These are phyloP conservation scores for Linum trigynum DNA, from an alignment of 345 rosid genomes.

Conservation along the genomic window DNA sequence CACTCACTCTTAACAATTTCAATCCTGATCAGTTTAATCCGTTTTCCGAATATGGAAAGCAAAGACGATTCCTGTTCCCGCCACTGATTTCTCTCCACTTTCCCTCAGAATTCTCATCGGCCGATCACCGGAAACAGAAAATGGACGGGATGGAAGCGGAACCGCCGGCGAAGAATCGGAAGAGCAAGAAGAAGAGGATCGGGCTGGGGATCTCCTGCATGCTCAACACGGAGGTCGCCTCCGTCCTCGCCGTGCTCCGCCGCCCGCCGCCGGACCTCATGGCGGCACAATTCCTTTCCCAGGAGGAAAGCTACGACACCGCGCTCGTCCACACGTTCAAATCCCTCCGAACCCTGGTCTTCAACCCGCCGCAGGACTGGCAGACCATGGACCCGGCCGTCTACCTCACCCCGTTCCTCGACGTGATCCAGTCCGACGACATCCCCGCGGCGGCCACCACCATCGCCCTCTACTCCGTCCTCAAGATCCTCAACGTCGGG, in stretches of 20 bases:
- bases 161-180: constrained; percentile 18
- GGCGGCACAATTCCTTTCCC: constrained; percentile 30
- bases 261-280: constrained; percentile 34
- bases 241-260: constrained; percentile 70
- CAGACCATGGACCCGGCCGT: constrained; percentile 62
- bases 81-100: background rate
- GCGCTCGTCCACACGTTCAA: constrained; percentile 52
- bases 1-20: background rate
- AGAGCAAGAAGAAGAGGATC: constrained; percentile 29
- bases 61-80: background rate
- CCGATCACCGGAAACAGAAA: background rate
- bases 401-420: constrained; percentile 74
- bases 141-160: constrained; percentile 10
- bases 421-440: constrained; percentile 67
- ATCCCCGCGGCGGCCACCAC: constrained; percentile 72
- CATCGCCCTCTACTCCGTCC: constrained; percentile 47
- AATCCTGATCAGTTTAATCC: no score
- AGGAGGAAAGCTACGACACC: constrained; percentile 48
- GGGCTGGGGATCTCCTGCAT: constrained; percentile 72
- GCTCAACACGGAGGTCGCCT: constrained; percentile 88
- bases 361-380: constrained; percentile 93
- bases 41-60: background rate
- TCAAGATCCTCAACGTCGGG: constrained; percentile 54
- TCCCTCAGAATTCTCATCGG: background rate
- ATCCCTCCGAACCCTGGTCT: constrained; percentile 65